These are phyloP conservation scores for Corylus avellana DNA, from an alignment of 306 rosid genomes.

Conservation along the genomic window DNA sequence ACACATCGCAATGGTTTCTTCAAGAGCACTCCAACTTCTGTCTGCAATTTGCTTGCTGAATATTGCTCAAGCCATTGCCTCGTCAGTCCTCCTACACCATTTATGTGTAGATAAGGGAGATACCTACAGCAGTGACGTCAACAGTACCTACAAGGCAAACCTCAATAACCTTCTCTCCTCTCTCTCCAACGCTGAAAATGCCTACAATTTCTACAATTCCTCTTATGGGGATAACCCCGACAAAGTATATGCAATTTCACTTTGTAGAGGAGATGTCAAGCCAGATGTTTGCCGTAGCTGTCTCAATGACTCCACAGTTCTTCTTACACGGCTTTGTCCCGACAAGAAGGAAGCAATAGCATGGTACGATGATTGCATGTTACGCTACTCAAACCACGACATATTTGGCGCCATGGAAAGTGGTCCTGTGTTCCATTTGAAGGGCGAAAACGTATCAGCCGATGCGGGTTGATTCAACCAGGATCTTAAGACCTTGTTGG, in stretches of 20 bases:
- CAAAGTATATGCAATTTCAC: too few relatives aligned
- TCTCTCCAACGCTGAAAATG: too few relatives aligned
- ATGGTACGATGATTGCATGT: conserved; percentile 34
- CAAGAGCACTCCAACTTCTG: too few relatives aligned
- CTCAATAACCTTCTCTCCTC: too few relatives aligned
- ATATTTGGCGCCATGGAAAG: conserved; percentile 1
- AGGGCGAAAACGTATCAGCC: not conserved
- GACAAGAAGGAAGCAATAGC: conserved; percentile 51
- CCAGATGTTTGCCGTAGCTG: conserved; percentile 26
- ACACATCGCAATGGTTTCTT: too few relatives aligned
- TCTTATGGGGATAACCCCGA: too few relatives aligned
- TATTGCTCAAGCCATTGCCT: conserved; percentile 22
- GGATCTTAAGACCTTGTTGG: not conserved
- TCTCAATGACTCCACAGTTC: not conserved
- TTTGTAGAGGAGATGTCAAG: too few relatives aligned
- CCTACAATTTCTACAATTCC: too few relatives aligned
- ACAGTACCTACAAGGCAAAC: conserved; percentile 31
- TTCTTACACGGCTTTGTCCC: conserved; percentile 34
- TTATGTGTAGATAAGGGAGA: conserved; percentile 18
- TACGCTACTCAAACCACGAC: conserved; percentile 36
- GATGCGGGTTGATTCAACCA: not conserved
- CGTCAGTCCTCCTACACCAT: not conserved
- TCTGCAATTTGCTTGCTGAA: too few relatives aligned
- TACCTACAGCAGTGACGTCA: conserved; percentile 38
- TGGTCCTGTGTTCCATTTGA: not conserved